Percentiles rank a stretch among this genome's conserved stretches.
phyloP scores from a whole-genome alignment of 31 red algal species.

The Odonthalia washingtoniensis region DNA sequence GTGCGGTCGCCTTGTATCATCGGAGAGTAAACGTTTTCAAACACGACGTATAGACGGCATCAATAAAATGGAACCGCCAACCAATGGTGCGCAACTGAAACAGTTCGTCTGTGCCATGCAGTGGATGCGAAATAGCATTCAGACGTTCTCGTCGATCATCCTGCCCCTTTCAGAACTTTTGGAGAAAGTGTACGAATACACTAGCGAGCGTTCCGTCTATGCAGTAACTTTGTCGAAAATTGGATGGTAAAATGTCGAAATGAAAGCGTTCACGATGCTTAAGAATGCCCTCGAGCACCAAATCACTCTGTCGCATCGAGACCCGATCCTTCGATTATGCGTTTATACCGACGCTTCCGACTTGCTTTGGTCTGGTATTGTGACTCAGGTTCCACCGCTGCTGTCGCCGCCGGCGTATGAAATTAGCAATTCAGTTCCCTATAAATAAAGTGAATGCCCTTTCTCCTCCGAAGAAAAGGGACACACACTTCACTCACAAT shows the following conservation, averaged over 20 bases:
- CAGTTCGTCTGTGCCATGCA: neutral
- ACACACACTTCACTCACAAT: no score
- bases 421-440: no score
- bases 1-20: neutral
- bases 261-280: neutral
- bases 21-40: neutral
- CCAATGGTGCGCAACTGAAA: neutral
- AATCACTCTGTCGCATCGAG: neutral
- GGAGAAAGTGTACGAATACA: neutral
- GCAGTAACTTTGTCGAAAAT: neutral
- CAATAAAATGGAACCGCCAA: neutral
- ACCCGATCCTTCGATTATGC: neutral
- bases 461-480: no score
- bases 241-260: neutral
- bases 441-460: no score
- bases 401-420: no score
- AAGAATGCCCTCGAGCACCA: neutral
- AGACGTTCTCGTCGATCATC: neutral
- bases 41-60: neutral
- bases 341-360: slow-evolving; percentile 38
- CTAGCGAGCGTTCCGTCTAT: neutral
- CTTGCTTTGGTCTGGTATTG: slow-evolving; percentile 12
- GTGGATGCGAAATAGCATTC: neutral
- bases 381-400: slow-evolving; percentile 26
- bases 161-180: neutral